Base-by-base conservation (phyloP, 768 basidiomycete genomes). In the Suillus hirtellus region DNA sequence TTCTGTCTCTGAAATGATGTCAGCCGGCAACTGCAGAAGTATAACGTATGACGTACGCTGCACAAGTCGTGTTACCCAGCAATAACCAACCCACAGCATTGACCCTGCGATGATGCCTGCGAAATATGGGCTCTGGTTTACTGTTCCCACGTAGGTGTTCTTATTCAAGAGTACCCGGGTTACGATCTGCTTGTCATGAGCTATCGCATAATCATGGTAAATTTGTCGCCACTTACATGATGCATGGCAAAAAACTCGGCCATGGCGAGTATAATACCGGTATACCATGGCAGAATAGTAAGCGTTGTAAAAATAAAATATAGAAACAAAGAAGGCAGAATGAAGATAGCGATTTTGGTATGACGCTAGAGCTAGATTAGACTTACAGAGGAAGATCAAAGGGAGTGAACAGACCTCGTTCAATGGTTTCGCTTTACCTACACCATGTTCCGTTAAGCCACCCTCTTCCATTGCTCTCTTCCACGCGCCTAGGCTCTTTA, bases 221-320 rank as follows among this genome's bases (percentile, higher is more conserved):
- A 50, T 44, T 35, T 35, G 42, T 12, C n/a, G 31, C n/a, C 5
- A 81, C 89, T 66, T 74, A 95, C 93, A 70, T 97, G 91, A 71
- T 98, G 96, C 91, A 96, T 92, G 54, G 85, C 91, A 69, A 93
- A 96, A 77, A 95, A 93, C 70, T 94, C 88, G 0, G 90, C 93
- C 71, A 89, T 80, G 0, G 92, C 90, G 55, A 98, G 84, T 37
- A 95, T 81, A 27, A 94, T 75, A 17, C 90, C 93, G 3, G 91
- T 90, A 75, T 96, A 99, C 89, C 93, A 95, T 47, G 96, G 94
- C 12, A 96, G 80, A 61, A 90, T 84, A 52, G 87, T 85, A 63
- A 96, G 78, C 12, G 93, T 95, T 74, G 83, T 87, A 72, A 96
- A 95, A 63, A 96, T 90, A 67, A 93, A 76, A 69, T 86, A 92